A percentile compares a stretch with the other conserved stretches of the same genome.
These are phyloP conservation scores for Hypoxylon crocopeplum DNA, from an alignment of 495 filamentous ascomycete genomes.

Conservation along the genomic window DNA sequence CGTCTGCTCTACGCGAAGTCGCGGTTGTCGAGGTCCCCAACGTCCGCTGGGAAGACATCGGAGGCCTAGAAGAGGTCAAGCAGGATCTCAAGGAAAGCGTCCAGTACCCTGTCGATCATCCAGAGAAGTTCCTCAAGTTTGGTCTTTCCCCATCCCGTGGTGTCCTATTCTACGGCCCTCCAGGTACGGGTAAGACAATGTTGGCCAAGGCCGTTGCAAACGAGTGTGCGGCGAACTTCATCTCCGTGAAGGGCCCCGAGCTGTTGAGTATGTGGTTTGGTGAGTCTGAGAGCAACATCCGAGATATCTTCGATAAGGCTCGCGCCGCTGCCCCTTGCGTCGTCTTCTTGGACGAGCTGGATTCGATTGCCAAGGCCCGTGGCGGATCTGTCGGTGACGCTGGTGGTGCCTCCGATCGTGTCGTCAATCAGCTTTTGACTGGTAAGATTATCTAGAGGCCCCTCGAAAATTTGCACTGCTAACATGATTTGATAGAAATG, in stretches of 20 bases:
- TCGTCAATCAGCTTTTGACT: constrained; percentile 98
- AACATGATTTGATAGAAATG: constrained; percentile 74
- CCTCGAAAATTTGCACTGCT: constrained; percentile 39
- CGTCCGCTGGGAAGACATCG: constrained; percentile 99
- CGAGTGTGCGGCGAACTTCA: constrained; percentile 99
- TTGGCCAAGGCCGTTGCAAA: constrained; percentile 99
- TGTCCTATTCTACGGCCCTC: constrained; percentile 98
- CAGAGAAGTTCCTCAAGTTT: constrained; percentile 99
- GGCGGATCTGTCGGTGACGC: constrained; percentile 97
- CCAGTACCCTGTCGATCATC: constrained; percentile 98
- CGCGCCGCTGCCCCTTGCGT: constrained; percentile 97
- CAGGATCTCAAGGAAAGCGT: constrained; percentile 99
- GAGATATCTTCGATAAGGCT: constrained; percentile 99
- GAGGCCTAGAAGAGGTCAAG: constrained; percentile 98
- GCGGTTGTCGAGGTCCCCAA: constrained; percentile 99
- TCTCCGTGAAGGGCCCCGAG: constrained; percentile 98
- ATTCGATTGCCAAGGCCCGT: constrained; percentile 99
- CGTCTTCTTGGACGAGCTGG: constrained; percentile 98
- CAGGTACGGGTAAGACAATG: constrained; percentile 99
- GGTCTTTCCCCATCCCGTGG: constrained; percentile 96
- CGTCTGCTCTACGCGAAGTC: constrained; percentile 97
- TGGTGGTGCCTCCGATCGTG: constrained; percentile 97
- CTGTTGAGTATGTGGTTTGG: constrained; percentile 99
- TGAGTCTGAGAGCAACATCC: constrained; percentile 99
- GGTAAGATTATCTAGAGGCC: constrained; percentile 63